Evolutionary conservation across 2,329 filamentous ascomycete species (phyloP).

Genomic region (Pyricularia sp.): DNA sequence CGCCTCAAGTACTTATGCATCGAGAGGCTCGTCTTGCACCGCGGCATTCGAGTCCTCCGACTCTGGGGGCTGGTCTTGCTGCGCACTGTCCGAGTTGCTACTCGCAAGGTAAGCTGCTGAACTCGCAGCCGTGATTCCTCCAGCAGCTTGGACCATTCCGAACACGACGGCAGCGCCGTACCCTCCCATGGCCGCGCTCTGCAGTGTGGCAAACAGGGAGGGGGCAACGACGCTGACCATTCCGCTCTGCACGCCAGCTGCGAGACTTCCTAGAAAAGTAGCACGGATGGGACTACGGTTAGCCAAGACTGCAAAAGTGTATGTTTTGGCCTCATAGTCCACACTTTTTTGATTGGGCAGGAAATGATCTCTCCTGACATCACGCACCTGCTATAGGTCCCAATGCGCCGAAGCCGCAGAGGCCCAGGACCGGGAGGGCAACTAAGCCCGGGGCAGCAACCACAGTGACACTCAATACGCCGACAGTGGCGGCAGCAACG

Average conservation of each 20-base stretch:
- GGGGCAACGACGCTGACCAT: conserved; percentile 16
- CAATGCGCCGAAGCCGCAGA: not conserved
- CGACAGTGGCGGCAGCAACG: not conserved
- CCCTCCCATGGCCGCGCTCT: conserved; percentile 19
- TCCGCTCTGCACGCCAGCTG: conserved; percentile 13
- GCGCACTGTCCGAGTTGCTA: not conserved
- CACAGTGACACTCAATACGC: not conserved
- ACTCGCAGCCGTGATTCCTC: not conserved
- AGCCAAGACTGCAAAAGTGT: not conserved
- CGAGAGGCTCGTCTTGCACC: no score
- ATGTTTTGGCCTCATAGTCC: not conserved
- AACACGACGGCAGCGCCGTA: conserved; percentile 12
- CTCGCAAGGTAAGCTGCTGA: not conserved
- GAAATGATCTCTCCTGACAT: not conserved
- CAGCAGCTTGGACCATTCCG: conserved; percentile 9
- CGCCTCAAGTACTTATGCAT: no score
- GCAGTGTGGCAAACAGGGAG: conserved; percentile 16
- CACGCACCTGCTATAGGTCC: not conserved
- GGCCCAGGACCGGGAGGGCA: not conserved
- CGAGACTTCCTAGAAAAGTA: conserved; percentile 11
- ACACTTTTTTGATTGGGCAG: not conserved
- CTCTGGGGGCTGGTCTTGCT: no score
- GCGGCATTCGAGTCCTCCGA: no score
- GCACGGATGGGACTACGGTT: not conserved
- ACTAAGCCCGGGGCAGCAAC: not conserved